These are phyloP conservation scores for Candida mattraensis DNA, from an alignment of 805 yeast genomes.

Conservation along the genomic window DNA sequence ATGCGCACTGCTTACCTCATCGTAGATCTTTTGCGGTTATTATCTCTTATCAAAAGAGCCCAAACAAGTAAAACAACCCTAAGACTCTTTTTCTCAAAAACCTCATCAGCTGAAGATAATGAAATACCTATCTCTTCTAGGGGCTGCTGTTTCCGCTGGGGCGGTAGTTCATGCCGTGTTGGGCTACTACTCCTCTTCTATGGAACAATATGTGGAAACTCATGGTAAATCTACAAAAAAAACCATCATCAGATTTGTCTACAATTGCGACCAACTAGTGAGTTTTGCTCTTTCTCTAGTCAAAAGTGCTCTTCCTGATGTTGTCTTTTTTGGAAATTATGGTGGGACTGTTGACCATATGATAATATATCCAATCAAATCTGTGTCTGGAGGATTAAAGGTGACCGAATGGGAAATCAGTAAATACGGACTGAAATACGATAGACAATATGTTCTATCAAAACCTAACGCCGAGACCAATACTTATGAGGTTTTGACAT, in stretches of 20 bases:
- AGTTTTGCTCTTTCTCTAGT: not conserved
- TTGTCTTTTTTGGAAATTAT: conserved; percentile 13
- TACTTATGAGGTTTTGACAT: conserved; percentile 16
- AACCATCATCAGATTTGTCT: conserved; percentile 8
- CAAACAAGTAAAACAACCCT: no score
- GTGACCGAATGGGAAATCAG: conserved; percentile 29
- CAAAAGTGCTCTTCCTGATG: conserved; percentile 3
- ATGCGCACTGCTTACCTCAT: no score
- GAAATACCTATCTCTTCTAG: conserved; percentile 3
- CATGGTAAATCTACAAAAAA: conserved; percentile 11
- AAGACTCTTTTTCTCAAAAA: no score
- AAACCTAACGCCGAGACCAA: conserved; percentile 13
- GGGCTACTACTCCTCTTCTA: conserved; percentile 2
- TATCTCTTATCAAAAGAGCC: no score
- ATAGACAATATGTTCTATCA: conserved; percentile 29
- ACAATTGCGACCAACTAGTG: conserved; percentile 13
- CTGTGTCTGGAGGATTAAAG: conserved; percentile 26
- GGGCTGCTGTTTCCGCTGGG: conserved; percentile 4
- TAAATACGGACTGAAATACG: conserved; percentile 30
- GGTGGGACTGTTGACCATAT: conserved; percentile 29
- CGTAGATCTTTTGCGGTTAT: no score
- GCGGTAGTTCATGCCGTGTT: conserved; percentile 6
- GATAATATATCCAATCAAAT: conserved; percentile 32
- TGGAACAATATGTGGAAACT: conserved; percentile 14
- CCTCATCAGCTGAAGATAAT: not conserved